A percentile compares a stretch with the other conserved stretches of the same genome.
phyloP scores from a whole-genome alignment of 2,329 filamentous ascomycete species.

The Claviceps sp. region DNA sequence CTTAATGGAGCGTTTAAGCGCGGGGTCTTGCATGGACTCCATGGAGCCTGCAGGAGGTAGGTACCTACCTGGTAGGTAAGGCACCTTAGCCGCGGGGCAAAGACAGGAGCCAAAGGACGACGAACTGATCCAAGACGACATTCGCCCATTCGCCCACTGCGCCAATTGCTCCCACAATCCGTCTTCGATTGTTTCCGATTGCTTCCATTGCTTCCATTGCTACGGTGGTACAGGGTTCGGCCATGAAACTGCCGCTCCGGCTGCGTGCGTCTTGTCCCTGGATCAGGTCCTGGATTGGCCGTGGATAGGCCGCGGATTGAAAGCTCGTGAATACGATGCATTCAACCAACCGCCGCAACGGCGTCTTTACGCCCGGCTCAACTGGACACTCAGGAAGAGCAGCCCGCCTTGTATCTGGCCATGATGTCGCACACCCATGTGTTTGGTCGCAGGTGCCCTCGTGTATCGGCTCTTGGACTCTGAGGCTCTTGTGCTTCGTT shows the following conservation, averaged over 20 bases:
- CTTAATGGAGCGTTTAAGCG: too few species aligned
- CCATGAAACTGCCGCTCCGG: constrained; percentile 2
- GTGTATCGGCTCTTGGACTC: not conserved
- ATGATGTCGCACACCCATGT: not conserved
- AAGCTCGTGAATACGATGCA: not conserved
- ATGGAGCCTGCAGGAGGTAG: too few species aligned
- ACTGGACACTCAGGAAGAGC: not conserved
- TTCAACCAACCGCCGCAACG: not conserved
- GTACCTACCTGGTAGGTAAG: too few species aligned
- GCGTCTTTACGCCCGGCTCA: not conserved
- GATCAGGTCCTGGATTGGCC: not conserved
- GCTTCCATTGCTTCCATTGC: not conserved
- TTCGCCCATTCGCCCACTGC: too few species aligned
- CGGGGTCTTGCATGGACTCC: too few species aligned
- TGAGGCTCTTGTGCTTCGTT: not conserved
- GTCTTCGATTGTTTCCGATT: too few species aligned
- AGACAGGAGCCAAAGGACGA: not conserved
- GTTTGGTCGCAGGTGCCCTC: not conserved
- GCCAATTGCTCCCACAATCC: too few species aligned
- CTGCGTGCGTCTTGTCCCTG: constrained; percentile 1
- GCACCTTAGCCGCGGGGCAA: not conserved
- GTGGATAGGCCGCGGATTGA: not conserved
- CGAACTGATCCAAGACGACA: too few species aligned
- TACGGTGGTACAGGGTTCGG: not conserved
- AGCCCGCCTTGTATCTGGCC: not conserved